These are phyloP conservation scores for Suillus discolor DNA, from an alignment of 768 basidiomycete genomes.

Conservation along the genomic window DNA sequence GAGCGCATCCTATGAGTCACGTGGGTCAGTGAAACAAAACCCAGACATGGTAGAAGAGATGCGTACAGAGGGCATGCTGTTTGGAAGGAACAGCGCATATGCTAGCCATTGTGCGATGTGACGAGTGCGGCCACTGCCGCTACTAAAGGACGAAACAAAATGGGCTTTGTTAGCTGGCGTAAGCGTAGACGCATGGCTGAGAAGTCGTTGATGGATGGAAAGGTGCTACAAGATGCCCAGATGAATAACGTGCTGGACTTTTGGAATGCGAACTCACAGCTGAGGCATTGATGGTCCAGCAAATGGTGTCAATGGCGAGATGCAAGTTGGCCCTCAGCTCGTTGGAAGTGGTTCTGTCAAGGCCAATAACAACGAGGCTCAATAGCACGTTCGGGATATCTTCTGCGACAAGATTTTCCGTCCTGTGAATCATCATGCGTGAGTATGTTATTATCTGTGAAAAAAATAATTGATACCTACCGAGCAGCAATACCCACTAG, in stretches of 20 bases:
- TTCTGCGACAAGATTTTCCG: conserved; percentile 34
- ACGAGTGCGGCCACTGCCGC: conserved; percentile 49
- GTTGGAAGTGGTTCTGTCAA: conserved; percentile 51
- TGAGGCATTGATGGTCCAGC: conserved; percentile 39
- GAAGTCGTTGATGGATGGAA: conserved; percentile 46
- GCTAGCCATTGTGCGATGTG: conserved; percentile 64
- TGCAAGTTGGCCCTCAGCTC: conserved; percentile 51
- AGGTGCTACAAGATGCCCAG: conserved; percentile 43
- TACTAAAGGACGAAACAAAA: conserved; percentile 52
- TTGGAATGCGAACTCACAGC: conserved; percentile 20
- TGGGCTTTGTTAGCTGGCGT: conserved; percentile 52
- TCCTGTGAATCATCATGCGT: conserved; percentile 30
- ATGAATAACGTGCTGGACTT: not conserved
- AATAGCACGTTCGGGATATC: conserved; percentile 54
- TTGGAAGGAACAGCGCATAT: conserved; percentile 33
- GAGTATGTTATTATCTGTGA: not conserved
- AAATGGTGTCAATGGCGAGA: conserved; percentile 48
- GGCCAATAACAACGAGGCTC: conserved; percentile 53
- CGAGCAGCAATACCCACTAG: conserved; percentile 45
- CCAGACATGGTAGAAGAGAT: conserved; percentile 9
- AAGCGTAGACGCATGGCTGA: conserved; percentile 42
- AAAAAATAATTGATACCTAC: conserved; percentile 38
- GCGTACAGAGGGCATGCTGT: conserved; percentile 14
- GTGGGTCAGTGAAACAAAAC: not conserved
- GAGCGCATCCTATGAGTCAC: conserved; percentile 40